Percentiles rank a stretch among this genome's conserved stretches.
Conservation (phyloP, 208 protist species). For the Wallacemonas sp. region DNA sequence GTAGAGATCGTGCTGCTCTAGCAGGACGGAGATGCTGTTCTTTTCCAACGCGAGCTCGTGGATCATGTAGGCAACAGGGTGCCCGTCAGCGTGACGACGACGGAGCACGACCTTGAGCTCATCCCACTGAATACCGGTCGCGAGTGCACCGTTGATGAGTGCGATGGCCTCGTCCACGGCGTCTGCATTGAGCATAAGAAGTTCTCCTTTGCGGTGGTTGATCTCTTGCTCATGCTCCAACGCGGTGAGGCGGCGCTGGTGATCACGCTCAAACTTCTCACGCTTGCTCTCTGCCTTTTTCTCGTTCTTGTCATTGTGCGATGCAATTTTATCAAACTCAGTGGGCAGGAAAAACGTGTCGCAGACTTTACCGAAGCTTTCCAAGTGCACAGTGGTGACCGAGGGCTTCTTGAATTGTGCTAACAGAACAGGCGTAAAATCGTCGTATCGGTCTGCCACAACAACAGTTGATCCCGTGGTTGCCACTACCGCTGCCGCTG, state of each 20-base stretch:
- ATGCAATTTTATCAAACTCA: slow-evolving; percentile 86
- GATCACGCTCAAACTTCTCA: slow-evolving; percentile 89
- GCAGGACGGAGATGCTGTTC: slow-evolving; percentile 83
- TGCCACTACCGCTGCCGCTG: not conserved
- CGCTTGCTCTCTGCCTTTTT: slow-evolving; percentile 82
- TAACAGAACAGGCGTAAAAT: slow-evolving; percentile 91
- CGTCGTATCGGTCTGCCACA: slow-evolving; percentile 69
- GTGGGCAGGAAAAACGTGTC: slow-evolving; percentile 94
- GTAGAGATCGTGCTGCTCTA: slow-evolving; percentile 52
- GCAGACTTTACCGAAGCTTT: slow-evolving; percentile 90
- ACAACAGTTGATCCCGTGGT: slow-evolving; percentile 4
- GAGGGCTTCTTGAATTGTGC: slow-evolving; percentile 57
- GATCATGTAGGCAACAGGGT: slow-evolving; percentile 93
- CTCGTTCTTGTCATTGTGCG: slow-evolving; percentile 81
- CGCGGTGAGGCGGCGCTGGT: slow-evolving; percentile 79
- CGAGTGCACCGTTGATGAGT: slow-evolving; percentile 84
- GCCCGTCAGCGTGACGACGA: slow-evolving; percentile 85
- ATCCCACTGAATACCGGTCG: slow-evolving; percentile 86
- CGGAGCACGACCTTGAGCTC: slow-evolving; percentile 64
- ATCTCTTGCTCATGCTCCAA: slow-evolving; percentile 65
- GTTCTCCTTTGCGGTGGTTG: slow-evolving; percentile 73
- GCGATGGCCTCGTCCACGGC: slow-evolving; percentile 90
- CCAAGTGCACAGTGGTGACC: slow-evolving; percentile 26
- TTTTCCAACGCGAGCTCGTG: slow-evolving; percentile 90
- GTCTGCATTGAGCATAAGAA: slow-evolving; percentile 86